Evolutionary conservation across 2,329 filamentous ascomycete genomes (phyloP), one percentile per base, ranked within the genome.

Genomic region (Fusarium kyushuense): DNA sequence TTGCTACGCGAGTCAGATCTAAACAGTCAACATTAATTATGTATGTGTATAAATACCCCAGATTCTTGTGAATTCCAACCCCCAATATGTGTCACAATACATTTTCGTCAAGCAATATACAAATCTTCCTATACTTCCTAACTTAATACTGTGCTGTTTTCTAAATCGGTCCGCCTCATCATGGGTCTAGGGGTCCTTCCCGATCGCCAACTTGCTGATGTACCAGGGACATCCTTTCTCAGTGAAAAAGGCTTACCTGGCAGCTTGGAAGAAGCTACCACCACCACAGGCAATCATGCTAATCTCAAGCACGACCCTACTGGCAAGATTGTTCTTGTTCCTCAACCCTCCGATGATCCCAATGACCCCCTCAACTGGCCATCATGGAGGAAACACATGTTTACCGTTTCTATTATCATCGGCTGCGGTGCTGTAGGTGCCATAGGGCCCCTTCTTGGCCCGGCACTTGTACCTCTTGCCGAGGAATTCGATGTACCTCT

Each of bases 281-380:
- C 2, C 0, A 23, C 36, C 4, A 2, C 19, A 16, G 14, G n/a
- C 2, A 35, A 13, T 1, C 47, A 54, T 8, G 29, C 29, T 5
- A 11, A 1, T 8, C 48, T 57, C 2, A 57, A 57, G 5, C 54
- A 57, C 2, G 54, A 57, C 0, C 47, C 54, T 1, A 57, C 36
- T 0, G 54, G 54, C 23, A 54, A 57, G n/a, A 58, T 58, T 5
- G 51, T 58, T 6, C 55, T 58, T 23, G 32, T 58, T 1, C 55
- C 55, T 3, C 38, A 45, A 2, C 55, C 55, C 0, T 45, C 51
- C 0, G 33, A 58, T 3, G 55, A 58, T 8, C 55, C 55, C 0
- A 56, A 58, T 13, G 55, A 58, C 4, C 55, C 55, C 2, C 27
- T 56, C 3, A 58, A 58, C 17, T 58, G 55, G 55, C 40, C 38